These are phyloP conservation scores for Saksenaea oblongispora DNA, from an alignment of 371 early-diverging fungal genomes.

Conservation along the genomic window DNA sequence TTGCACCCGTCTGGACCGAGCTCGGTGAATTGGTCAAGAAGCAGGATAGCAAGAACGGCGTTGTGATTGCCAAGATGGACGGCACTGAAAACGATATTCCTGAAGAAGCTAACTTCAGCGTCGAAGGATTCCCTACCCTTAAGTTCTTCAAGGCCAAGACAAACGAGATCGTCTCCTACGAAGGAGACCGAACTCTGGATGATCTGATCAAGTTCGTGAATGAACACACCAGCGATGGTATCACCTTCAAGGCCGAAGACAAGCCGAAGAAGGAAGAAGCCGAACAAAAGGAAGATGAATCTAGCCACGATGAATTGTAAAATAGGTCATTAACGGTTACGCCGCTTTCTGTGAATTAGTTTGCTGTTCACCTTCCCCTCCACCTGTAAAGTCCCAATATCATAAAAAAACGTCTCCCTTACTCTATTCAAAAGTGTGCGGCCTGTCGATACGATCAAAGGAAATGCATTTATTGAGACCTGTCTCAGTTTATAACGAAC, in stretches of 20 bases:
- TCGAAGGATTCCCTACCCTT: slow-evolving; percentile 96
- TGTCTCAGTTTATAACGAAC: neutral
- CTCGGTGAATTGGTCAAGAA: slow-evolving; percentile 55
- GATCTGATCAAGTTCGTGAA: slow-evolving; percentile 77
- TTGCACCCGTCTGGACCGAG: slow-evolving; percentile 83
- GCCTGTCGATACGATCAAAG: too few relatives aligned
- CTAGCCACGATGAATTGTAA: slow-evolving; percentile 71
- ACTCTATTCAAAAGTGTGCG: too few relatives aligned
- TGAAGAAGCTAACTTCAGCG: slow-evolving; percentile 61
- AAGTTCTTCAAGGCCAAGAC: slow-evolving; percentile 87
- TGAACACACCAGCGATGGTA: slow-evolving; percentile 56
- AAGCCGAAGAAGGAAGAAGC: slow-evolving; percentile 28
- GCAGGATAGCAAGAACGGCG: slow-evolving; percentile 39
- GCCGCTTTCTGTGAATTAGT: neutral
- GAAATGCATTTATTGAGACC: neutral
- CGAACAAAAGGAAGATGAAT: slow-evolving; percentile 37
- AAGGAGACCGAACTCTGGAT: slow-evolving; percentile 82
- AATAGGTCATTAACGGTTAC: slow-evolving; percentile 7
- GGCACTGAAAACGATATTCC: slow-evolving; percentile 95
- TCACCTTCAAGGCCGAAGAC: slow-evolving; percentile 26
- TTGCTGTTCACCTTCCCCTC: neutral
- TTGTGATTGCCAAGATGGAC: slow-evolving; percentile 94
- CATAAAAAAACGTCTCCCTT: too few relatives aligned
- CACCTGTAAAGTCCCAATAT: neutral
- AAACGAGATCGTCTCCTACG: slow-evolving; percentile 82